These are phyloP conservation scores for Pestalotiopsis sp. DNA, from an alignment of 2,329 filamentous ascomycete genomes.

Conservation along the genomic window DNA sequence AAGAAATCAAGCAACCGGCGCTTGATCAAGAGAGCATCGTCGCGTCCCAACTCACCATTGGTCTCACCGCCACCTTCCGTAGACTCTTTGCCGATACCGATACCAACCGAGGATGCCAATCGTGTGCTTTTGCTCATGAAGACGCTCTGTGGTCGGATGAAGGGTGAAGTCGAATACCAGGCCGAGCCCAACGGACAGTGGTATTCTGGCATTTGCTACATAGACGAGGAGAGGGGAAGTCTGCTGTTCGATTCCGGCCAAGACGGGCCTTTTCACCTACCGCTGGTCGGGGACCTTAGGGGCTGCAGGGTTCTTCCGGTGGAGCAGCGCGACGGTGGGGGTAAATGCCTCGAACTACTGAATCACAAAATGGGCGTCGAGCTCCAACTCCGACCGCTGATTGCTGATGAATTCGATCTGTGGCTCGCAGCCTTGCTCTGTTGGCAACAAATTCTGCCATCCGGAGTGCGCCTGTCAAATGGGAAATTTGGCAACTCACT, in stretches of 20 bases:
- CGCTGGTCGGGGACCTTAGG: slow-evolving; percentile 72
- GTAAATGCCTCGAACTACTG: slow-evolving; percentile 55
- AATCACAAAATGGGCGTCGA: slow-evolving; percentile 58
- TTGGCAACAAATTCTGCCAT: slow-evolving; percentile 75
- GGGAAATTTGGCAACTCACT: slow-evolving; percentile 36
- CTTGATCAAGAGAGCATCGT: slow-evolving; percentile 56
- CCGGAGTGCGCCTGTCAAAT: slow-evolving; percentile 54
- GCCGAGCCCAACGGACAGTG: slow-evolving; percentile 62
- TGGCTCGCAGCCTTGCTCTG: slow-evolving; percentile 82
- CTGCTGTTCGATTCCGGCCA: slow-evolving; percentile 75
- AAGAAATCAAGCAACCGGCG: slow-evolving; percentile 52
- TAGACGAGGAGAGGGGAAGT: slow-evolving; percentile 74
- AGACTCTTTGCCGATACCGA: slow-evolving; percentile 60
- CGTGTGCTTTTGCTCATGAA: slow-evolving; percentile 78
- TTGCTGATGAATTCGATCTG: slow-evolving; percentile 68
- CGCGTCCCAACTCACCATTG: slow-evolving; percentile 60
- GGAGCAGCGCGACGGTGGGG: slow-evolving; percentile 44
- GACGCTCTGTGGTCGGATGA: slow-evolving; percentile 76
- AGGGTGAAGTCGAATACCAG: slow-evolving; percentile 75
- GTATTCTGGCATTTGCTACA: slow-evolving; percentile 73
- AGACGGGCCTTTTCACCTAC: slow-evolving; percentile 63
- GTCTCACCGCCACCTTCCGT: slow-evolving; percentile 56
- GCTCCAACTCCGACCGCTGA: slow-evolving; percentile 65
- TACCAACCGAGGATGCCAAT: slow-evolving; percentile 68
- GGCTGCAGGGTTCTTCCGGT: slow-evolving; percentile 69